These are phyloP conservation scores for Candida mesenterica DNA, from an alignment of 1,139 yeast genomes.

Conservation along the genomic window DNA sequence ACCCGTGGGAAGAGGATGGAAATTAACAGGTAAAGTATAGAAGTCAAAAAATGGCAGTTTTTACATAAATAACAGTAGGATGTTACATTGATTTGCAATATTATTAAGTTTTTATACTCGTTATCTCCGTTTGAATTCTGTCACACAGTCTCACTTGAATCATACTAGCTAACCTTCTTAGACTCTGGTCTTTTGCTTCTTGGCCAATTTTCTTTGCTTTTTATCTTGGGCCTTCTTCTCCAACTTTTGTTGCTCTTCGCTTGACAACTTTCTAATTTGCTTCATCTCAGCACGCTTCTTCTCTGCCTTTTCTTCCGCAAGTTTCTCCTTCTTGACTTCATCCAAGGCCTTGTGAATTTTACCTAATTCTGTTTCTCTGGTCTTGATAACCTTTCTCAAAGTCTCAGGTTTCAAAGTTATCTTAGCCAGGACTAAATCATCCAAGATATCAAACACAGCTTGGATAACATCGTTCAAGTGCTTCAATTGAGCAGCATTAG, in stretches of 20 bases:
- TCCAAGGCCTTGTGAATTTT: slow-evolving; percentile 62
- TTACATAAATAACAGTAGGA: no score
- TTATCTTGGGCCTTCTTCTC: slow-evolving; percentile 61
- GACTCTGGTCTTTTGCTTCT: slow-evolving; percentile 29
- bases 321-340: slow-evolving; percentile 61
- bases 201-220: slow-evolving; percentile 42
- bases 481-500: slow-evolving; percentile 43
- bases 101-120: background rate
- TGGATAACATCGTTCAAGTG: slow-evolving; percentile 49
- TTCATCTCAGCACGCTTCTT: slow-evolving; percentile 63
- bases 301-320: slow-evolving; percentile 67
- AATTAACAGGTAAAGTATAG: slow-evolving; percentile 50
- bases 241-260: slow-evolving; percentile 72
- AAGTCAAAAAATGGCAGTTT: background rate
- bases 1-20: slow-evolving; percentile 72
- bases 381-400: slow-evolving; percentile 66
- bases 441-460: slow-evolving; percentile 55
- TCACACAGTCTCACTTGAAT: background rate
- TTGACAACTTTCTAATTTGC: slow-evolving; percentile 53
- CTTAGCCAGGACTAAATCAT: slow-evolving; percentile 46
- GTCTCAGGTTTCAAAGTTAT: slow-evolving; percentile 63
- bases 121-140: background rate
- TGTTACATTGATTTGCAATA: background rate
- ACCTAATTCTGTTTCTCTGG: slow-evolving; percentile 67
- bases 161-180: background rate